These are phyloP conservation scores for Suillus variegatus DNA, from an alignment of 768 basidiomycete genomes.

Conservation along the genomic window DNA sequence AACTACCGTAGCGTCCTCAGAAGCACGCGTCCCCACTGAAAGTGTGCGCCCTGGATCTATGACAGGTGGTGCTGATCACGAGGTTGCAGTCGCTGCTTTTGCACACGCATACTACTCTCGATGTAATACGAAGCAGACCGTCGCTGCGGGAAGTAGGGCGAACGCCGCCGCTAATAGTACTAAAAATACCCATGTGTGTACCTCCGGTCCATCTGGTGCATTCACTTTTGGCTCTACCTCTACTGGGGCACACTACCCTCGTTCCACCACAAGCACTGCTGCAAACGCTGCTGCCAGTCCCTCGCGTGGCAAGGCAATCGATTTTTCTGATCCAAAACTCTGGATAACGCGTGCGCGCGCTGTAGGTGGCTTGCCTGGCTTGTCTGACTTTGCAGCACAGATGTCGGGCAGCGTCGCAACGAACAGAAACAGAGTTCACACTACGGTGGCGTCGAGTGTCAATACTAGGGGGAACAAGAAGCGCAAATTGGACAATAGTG, in stretches of 20 bases:
- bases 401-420: background rate
- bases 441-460: background rate
- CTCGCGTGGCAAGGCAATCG: background rate
- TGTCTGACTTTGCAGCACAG: background rate
- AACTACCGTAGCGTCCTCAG: background rate
- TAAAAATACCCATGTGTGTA: too few species aligned
- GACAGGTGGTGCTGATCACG: background rate
- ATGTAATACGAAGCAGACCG: background rate
- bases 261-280: background rate
- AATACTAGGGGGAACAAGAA: conserved; percentile 18
- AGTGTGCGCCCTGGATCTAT: background rate
- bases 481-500: conserved; percentile 22
- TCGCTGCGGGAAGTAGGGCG: background rate
- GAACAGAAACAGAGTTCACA: background rate
- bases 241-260: too few species aligned
- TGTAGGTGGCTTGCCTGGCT: background rate
- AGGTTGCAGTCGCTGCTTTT: background rate
- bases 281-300: background rate
- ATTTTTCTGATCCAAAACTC: background rate
- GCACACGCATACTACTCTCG: background rate
- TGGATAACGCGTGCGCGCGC: background rate
- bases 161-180: too few species aligned
- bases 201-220: background rate
- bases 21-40: background rate
- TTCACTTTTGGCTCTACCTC: background rate